phyloP scores from a whole-genome alignment of 2,329 filamentous ascomycete genomes.

The Allantophomopsis cytisporea region DNA sequence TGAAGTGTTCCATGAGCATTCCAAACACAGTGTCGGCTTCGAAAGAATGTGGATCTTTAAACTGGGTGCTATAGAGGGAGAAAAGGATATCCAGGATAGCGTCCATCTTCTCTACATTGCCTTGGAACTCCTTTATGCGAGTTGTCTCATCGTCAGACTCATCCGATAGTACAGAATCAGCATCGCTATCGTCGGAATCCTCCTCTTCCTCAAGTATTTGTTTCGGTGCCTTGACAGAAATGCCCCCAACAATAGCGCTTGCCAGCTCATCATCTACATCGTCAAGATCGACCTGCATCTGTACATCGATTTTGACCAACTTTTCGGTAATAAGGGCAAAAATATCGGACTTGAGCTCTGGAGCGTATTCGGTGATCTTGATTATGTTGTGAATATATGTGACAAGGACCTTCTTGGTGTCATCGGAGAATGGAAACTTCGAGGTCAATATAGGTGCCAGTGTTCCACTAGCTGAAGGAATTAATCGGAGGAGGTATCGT shows the following conservation, averaged over 20 bases:
- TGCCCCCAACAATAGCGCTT: conserved; percentile 51
- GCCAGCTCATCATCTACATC: conserved; percentile 84
- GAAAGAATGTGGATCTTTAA: conserved; percentile 53
- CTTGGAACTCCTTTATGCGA: conserved; percentile 58
- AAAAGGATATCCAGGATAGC: conserved; percentile 81
- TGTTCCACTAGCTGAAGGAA: conserved; percentile 63
- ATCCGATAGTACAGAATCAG: conserved; percentile 62
- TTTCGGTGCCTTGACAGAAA: conserved; percentile 21
- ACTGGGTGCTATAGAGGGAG: conserved; percentile 62
- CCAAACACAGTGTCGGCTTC: conserved; percentile 62
- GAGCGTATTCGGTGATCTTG: conserved; percentile 61
- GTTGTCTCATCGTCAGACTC: conserved; percentile 49
- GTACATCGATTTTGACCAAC: conserved; percentile 86
- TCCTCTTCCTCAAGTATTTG: conserved; percentile 34
- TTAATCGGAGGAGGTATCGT: conserved; percentile 63
- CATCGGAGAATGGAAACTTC: conserved; percentile 66
- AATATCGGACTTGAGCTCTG: conserved; percentile 66
- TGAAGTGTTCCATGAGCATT: conserved; percentile 73
- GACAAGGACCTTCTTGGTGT: conserved; percentile 66
- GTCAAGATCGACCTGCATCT: conserved; percentile 87
- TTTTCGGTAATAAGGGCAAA: conserved; percentile 73
- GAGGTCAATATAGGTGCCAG: conserved; percentile 52
- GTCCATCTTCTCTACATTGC: conserved; percentile 85
- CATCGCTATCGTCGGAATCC: conserved; percentile 35
- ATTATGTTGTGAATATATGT: conserved; percentile 83